These are phyloP conservation scores for Dissophora ornata DNA, from an alignment of 192 early-diverging fungal species.

Conservation along the genomic window DNA sequence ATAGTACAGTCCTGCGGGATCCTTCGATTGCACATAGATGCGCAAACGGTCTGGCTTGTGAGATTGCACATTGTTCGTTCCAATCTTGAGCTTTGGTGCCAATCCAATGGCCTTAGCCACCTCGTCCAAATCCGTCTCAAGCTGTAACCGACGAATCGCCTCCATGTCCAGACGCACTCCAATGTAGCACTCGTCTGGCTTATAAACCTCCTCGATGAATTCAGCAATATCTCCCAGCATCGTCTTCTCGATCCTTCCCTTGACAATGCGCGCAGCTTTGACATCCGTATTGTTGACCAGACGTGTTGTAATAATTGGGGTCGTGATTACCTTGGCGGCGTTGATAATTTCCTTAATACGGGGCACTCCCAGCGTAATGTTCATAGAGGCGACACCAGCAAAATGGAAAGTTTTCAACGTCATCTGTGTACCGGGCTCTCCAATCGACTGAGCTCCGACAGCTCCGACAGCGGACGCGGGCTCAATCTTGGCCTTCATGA, in stretches of 20 bases:
- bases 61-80: constrained; percentile 72
- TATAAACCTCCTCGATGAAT: constrained; percentile 93
- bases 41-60: constrained; percentile 71
- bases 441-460: constrained; percentile 96
- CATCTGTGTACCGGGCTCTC: constrained; percentile 99
- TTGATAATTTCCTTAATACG: constrained; percentile 99
- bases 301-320: constrained; percentile 88
- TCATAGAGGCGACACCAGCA: constrained; percentile 99
- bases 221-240: constrained; percentile 91
- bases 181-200: constrained; percentile 78
- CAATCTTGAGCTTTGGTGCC: constrained; percentile 91
- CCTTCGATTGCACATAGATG: constrained; percentile 72
- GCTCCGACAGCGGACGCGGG: constrained; percentile 97
- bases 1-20: constrained; percentile 71
- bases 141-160: constrained; percentile 85
- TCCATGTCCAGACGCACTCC: constrained; percentile 86
- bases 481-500: constrained; percentile 90
- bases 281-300: constrained; percentile 75
- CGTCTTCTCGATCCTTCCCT: constrained; percentile 95
- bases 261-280: constrained; percentile 92
- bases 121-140: constrained; percentile 84
- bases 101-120: constrained; percentile 83
- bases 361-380: constrained; percentile 98
- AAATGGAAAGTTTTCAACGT: constrained; percentile 99
- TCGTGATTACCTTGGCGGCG: constrained; percentile 94